Percentiles rank a stretch among this genome's conserved stretches.
Evolutionary conservation across 2,329 filamentous ascomycete species (phyloP).

Genomic region (Pyricularia pennisetigena): DNA sequence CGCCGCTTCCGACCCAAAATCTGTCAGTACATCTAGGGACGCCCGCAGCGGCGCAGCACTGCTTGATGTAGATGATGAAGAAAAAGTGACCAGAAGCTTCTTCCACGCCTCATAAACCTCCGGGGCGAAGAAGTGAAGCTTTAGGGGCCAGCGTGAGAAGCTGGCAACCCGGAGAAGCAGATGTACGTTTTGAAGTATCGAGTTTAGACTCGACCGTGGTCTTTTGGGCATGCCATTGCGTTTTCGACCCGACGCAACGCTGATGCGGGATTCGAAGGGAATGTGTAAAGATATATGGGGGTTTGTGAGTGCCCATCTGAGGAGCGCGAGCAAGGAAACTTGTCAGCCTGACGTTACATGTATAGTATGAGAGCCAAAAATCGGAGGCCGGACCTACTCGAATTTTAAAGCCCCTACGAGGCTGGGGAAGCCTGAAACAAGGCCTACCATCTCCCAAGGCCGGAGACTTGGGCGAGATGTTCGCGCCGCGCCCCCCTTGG

Average conservation of each 20-base stretch:
- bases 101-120: conserved; percentile 65
- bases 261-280: conserved; percentile 49
- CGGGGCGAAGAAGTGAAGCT: conserved; percentile 64
- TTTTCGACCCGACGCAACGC: conserved; percentile 39
- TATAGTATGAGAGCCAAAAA: background rate
- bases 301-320: conserved; percentile 86
- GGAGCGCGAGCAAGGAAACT: background rate
- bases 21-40: conserved; percentile 44
- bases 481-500: conserved; percentile 68
- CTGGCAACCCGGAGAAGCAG: conserved; percentile 68
- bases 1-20: conserved; percentile 30
- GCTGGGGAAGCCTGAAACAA: conserved; percentile 84
- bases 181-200: conserved; percentile 71
- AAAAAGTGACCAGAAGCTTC: conserved; percentile 34
- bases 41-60: conserved; percentile 31
- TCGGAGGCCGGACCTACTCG: conserved; percentile 49
- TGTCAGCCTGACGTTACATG: background rate
- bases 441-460: conserved; percentile 84
- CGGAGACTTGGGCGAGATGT: conserved; percentile 60
- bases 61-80: conserved; percentile 20
- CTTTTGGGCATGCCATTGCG: conserved; percentile 43
- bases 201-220: conserved; percentile 50
- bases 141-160: conserved; percentile 76
- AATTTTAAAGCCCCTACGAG: conserved; percentile 86
- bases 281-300: conserved; percentile 75